These are phyloP conservation scores for Leccinum colubrinum DNA, from an alignment of 1,284 basidiomycete genomes.

Conservation along the genomic window DNA sequence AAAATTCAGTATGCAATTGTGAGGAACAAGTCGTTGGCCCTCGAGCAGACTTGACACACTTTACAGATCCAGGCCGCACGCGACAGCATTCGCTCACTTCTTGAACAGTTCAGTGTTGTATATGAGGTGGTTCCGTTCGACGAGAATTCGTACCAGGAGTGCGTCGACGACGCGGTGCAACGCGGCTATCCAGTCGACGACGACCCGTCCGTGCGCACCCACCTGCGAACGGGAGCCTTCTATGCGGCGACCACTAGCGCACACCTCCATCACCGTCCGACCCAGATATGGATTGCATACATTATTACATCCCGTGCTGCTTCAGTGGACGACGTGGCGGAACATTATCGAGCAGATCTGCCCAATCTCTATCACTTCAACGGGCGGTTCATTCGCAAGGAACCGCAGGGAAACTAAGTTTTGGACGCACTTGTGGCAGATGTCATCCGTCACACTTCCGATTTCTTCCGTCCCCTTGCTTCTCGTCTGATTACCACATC, in stretches of 20 bases:
- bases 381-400: constrained; percentile 20
- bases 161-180: constrained; percentile 11
- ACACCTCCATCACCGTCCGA: constrained; percentile 14
- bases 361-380: constrained; percentile 27
- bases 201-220: constrained; percentile 13
- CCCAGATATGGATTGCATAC: constrained; percentile 30
- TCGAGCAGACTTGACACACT: not conserved
- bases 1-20: constrained; percentile 16
- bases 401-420: constrained; percentile 21
- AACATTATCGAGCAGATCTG: constrained; percentile 15
- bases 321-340: constrained; percentile 31
- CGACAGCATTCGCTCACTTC: constrained; percentile 10
- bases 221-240: constrained; percentile 15
- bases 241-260: constrained; percentile 15
- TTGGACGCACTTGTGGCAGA: constrained; percentile 30
- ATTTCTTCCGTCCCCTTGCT: constrained; percentile 16
- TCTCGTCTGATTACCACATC: constrained; percentile 20
- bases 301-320: constrained; percentile 28
- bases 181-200: constrained; percentile 18
- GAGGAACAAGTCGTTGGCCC: not conserved
- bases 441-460: constrained; percentile 19
- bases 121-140: constrained; percentile 19
- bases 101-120: constrained; percentile 12
- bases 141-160: constrained; percentile 17
- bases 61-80: constrained; percentile 13